A percentile compares a stretch with the other conserved stretches of the same genome.
phyloP scores from a whole-genome alignment of 1,139 yeast genomes.

The Saccharomyces hybrid region DNA sequence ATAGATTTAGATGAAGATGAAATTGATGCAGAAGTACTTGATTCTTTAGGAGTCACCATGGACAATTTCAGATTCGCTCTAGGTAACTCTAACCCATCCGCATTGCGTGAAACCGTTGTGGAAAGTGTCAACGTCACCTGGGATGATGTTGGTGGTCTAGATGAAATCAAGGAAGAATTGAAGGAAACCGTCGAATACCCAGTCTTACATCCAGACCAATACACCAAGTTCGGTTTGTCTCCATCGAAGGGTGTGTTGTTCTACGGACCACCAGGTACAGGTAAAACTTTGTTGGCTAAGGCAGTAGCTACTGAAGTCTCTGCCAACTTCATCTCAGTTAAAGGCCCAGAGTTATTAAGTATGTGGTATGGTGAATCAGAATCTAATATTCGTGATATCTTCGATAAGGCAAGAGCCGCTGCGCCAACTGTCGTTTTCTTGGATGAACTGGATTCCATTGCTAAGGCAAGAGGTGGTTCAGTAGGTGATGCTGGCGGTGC shows the following conservation, averaged over 20 bases:
- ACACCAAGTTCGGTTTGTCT: slow-evolving; percentile 92
- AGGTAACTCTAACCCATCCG: slow-evolving; percentile 97
- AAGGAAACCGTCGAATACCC: slow-evolving; percentile 99
- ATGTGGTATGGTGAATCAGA: slow-evolving; percentile 99
- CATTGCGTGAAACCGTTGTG: slow-evolving; percentile 97
- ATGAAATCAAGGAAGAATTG: slow-evolving; percentile 88
- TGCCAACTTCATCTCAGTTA: slow-evolving; percentile 92
- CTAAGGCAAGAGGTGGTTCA: slow-evolving; percentile 93
- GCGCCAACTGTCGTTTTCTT: slow-evolving; percentile 97
- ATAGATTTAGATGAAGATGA: slow-evolving; percentile 97
- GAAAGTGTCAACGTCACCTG: slow-evolving; percentile 97
- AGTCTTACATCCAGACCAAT: slow-evolving; percentile 96
- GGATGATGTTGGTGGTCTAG: slow-evolving; percentile 81
- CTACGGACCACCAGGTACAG: slow-evolving; percentile 99
- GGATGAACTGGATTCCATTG: slow-evolving; percentile 96
- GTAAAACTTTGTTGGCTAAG: slow-evolving; percentile 94
- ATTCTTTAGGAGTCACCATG: slow-evolving; percentile 96
- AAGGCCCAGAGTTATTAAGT: slow-evolving; percentile 93
- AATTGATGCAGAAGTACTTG: slow-evolving; percentile 91
- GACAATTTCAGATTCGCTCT: slow-evolving; percentile 97
- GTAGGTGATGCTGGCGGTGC: slow-evolving; percentile 97
- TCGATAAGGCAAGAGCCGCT: slow-evolving; percentile 97
- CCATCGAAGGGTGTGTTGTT: slow-evolving; percentile 97
- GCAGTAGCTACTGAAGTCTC: slow-evolving; percentile 98
- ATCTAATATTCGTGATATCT: slow-evolving; percentile 92